Evolutionary conservation across 1,139 yeast species (phyloP).

Genomic region (Pneumocystis murina): DNA sequence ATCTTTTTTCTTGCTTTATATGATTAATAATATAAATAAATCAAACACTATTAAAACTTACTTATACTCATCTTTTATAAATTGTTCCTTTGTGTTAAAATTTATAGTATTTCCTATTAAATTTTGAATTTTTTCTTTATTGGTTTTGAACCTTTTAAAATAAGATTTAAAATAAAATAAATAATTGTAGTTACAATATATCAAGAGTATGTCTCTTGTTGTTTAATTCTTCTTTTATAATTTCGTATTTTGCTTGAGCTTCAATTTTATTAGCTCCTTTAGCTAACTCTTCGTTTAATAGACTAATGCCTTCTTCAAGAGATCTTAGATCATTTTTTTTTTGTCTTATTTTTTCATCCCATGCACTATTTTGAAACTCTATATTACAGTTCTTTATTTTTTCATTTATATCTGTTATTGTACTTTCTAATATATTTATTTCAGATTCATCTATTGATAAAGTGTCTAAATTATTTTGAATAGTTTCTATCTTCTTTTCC

Average conservation of each 20-base stretch:
- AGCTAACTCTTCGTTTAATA: slow-evolving; percentile 29
- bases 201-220: slow-evolving; percentile 4
- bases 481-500: slow-evolving; percentile 17
- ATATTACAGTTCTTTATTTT: slow-evolving; percentile 11
- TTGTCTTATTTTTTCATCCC: slow-evolving; percentile 10
- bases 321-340: slow-evolving; percentile 21
- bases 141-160: neutral
- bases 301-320: slow-evolving; percentile 31
- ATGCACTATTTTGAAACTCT: slow-evolving; percentile 9
- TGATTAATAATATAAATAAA: neutral
- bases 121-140: neutral
- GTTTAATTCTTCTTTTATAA: slow-evolving; percentile 12
- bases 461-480: slow-evolving; percentile 25
- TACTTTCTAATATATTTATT: slow-evolving; percentile 27
- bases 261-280: slow-evolving; percentile 21
- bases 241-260: slow-evolving; percentile 14
- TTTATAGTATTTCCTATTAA: neutral
- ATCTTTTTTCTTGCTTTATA: neutral
- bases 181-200: neutral
- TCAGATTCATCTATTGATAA: slow-evolving; percentile 28
- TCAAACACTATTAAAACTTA: neutral
- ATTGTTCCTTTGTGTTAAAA: neutral
- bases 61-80: neutral
- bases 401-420: slow-evolving; percentile 20
- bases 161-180: neutral